These are phyloP conservation scores for Sugiyamaella paludigena DNA, from an alignment of 1,139 yeast genomes.

Conservation along the genomic window DNA sequence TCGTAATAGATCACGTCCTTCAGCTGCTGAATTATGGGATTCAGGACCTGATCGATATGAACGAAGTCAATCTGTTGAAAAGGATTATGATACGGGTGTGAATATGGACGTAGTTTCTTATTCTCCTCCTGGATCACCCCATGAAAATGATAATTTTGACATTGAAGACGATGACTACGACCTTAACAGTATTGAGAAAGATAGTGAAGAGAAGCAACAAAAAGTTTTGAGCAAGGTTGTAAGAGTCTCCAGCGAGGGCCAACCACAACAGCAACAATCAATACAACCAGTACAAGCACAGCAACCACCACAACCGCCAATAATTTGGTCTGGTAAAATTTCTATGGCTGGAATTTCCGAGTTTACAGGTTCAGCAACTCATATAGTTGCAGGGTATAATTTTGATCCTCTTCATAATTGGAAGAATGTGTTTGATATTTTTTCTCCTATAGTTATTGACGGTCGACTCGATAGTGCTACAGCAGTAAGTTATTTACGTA, in stretches of 20 bases:
- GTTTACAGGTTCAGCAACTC: constrained; percentile 47
- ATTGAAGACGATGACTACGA: constrained; percentile 34
- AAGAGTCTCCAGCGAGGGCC: constrained; percentile 2
- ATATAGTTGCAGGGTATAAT: constrained; percentile 42
- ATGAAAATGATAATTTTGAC: constrained; percentile 11
- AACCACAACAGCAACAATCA: background rate
- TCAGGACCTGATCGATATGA: background rate
- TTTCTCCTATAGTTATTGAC: constrained; percentile 48
- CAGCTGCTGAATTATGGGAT: constrained; percentile 5
- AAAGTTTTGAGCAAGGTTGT: background rate
- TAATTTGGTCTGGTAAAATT: constrained; percentile 57
- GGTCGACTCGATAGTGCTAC: constrained; percentile 57
- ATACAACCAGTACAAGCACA: background rate
- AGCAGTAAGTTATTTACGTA: constrained; percentile 58
- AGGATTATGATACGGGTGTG: constrained; percentile 11
- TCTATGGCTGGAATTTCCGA: constrained; percentile 55
- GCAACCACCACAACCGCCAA: constrained; percentile 8
- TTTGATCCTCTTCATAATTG: constrained; percentile 28
- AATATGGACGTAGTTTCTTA: constrained; percentile 25
- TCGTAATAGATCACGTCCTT: background rate
- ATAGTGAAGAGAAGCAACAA: constrained; percentile 17
- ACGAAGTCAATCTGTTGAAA: constrained; percentile 10
- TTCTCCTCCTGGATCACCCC: constrained; percentile 28
- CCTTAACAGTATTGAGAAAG: constrained; percentile 38
- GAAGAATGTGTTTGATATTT: constrained; percentile 37